Percentiles rank a stretch among this genome's conserved stretches.
phyloP scores from a whole-genome alignment of 2,329 filamentous ascomycete species.

The Polytolypa hystricis region DNA sequence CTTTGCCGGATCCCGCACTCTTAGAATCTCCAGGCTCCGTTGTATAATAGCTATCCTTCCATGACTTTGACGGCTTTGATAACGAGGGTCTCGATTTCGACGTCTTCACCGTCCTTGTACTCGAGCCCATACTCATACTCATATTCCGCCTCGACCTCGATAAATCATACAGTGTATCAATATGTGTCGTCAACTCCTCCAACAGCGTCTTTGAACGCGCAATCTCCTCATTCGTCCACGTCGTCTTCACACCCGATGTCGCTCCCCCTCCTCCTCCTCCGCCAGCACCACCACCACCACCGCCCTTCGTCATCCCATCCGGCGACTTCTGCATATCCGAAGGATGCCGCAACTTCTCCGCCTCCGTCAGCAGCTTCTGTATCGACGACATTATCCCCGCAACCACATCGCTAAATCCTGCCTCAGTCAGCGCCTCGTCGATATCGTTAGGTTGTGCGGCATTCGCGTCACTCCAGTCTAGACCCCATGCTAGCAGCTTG shows the following conservation, averaged over 20 bases:
- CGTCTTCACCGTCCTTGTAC: constrained; percentile 15
- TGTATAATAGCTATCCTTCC: constrained; percentile 16
- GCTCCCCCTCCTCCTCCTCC: constrained; percentile 23
- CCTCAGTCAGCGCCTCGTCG: constrained; percentile 50
- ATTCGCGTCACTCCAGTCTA: constrained; percentile 55
- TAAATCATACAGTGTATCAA: constrained; percentile 55
- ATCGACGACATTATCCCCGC: constrained; percentile 54
- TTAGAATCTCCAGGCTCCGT: background rate
- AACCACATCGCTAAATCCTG: constrained; percentile 53
- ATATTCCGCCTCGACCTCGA: constrained; percentile 44
- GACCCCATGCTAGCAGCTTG: constrained; percentile 51
- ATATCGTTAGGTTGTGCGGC: constrained; percentile 48
- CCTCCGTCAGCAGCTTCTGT: constrained; percentile 51
- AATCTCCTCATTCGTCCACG: constrained; percentile 42
- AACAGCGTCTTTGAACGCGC: constrained; percentile 47
- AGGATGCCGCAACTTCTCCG: constrained; percentile 44
- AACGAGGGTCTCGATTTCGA: constrained; percentile 16
- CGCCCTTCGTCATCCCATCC: constrained; percentile 26
- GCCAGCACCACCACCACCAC: no score
- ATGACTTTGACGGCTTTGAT: constrained; percentile 21
- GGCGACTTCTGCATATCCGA: constrained; percentile 25
- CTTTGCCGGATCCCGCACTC: constrained; percentile 8
- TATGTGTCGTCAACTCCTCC: constrained; percentile 49
- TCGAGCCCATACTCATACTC: constrained; percentile 27
- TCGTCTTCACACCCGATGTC: constrained; percentile 25